Percentiles rank a stretch among this genome's conserved stretches.
Evolutionary conservation across 805 yeast genomes (phyloP).

Genomic region (Hanseniaspora jakobsenii): DNA sequence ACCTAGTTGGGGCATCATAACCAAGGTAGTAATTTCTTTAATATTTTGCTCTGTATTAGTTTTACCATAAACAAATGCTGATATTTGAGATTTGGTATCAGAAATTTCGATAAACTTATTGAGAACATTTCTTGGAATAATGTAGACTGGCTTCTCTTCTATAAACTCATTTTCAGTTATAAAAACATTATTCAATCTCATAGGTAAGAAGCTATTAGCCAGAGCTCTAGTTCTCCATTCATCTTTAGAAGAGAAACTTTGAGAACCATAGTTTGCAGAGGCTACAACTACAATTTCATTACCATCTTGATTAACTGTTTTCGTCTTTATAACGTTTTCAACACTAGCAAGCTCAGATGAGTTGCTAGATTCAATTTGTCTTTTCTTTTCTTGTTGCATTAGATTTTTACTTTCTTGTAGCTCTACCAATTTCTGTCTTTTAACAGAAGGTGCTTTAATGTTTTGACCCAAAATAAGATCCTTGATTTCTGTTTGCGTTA

Average conservation of each 20-base stretch:
- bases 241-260: constrained; percentile 65
- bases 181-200: constrained; percentile 64
- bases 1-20: constrained; percentile 80
- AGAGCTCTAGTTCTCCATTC: constrained; percentile 89
- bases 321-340: constrained; percentile 68
- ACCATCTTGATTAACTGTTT: constrained; percentile 84
- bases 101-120: constrained; percentile 67
- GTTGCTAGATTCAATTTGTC: constrained; percentile 33
- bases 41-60: constrained; percentile 49
- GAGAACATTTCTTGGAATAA: constrained; percentile 72
- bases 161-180: constrained; percentile 57
- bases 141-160: constrained; percentile 48
- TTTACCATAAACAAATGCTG: constrained; percentile 68
- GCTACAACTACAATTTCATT: constrained; percentile 92
- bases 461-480: constrained; percentile 92
- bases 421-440: constrained; percentile 74
- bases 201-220: constrained; percentile 56
- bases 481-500: constrained; percentile 87
- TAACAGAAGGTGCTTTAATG: constrained; percentile 75
- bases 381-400: constrained; percentile 32
- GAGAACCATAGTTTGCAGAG: constrained; percentile 77
- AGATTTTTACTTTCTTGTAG: constrained; percentile 41
- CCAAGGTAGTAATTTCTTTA: constrained; percentile 66
- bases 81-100: constrained; percentile 72
- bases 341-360: background rate